These are phyloP conservation scores for Geosmithia morbida DNA, from an alignment of 2,329 filamentous ascomycete genomes.

Conservation along the genomic window DNA sequence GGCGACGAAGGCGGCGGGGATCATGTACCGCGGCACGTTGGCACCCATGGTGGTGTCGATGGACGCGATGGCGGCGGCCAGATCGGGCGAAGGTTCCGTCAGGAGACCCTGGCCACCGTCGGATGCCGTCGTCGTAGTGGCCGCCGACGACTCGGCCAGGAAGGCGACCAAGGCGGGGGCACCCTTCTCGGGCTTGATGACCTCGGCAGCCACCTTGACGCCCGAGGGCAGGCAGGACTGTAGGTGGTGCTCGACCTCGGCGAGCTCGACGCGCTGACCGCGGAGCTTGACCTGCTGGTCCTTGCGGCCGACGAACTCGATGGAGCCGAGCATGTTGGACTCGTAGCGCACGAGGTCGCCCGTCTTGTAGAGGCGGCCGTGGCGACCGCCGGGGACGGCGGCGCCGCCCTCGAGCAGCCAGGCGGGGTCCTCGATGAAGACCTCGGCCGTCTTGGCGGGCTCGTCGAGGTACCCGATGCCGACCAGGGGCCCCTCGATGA, in stretches of 20 bases:
- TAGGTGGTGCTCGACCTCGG: slow-evolving; percentile 36
- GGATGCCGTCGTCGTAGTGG: background rate
- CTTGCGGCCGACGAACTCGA: slow-evolving; percentile 46
- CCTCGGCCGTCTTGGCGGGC: slow-evolving; percentile 37
- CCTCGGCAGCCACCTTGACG: slow-evolving; percentile 30
- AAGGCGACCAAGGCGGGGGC: slow-evolving; percentile 32
- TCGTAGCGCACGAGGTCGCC: slow-evolving; percentile 44
- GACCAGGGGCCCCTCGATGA: slow-evolving; percentile 44
- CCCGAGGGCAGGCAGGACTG: slow-evolving; percentile 25
- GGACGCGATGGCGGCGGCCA: slow-evolving; percentile 13
- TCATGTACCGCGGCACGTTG: slow-evolving; percentile 29
- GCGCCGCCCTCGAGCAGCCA: slow-evolving; percentile 31
- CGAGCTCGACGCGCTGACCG: slow-evolving; percentile 50
- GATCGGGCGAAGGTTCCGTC: slow-evolving; percentile 15
- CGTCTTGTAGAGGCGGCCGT: slow-evolving; percentile 39
- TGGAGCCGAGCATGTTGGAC: slow-evolving; percentile 33
- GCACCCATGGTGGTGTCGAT: slow-evolving; percentile 17
- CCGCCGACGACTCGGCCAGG: slow-evolving; percentile 14
- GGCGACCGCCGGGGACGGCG: slow-evolving; percentile 15
- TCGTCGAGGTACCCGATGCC: slow-evolving; percentile 48
- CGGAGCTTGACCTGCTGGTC: slow-evolving; percentile 55
- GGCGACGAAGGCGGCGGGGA: slow-evolving; percentile 30
- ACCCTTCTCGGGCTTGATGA: slow-evolving; percentile 27
- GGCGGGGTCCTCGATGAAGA: slow-evolving; percentile 39
- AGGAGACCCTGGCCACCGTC: slow-evolving; percentile 5